Evolutionary conservation across 2,329 filamentous ascomycete genomes (phyloP).

Genomic region (Fusarium penzigii): DNA sequence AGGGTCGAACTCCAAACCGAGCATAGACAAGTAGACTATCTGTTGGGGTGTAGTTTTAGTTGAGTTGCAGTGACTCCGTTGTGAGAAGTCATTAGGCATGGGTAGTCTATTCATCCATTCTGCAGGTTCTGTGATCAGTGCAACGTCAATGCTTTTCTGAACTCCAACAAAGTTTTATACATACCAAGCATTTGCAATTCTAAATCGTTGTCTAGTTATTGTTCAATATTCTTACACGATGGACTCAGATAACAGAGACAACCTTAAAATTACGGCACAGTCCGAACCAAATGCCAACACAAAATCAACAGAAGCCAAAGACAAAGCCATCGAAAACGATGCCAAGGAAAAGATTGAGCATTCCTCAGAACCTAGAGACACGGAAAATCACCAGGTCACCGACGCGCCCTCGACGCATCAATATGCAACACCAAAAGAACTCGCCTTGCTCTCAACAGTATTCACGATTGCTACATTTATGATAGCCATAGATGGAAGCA

Average conservation of each 20-base stretch:
- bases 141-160: neutral
- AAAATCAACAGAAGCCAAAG: neutral
- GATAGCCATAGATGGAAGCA: constrained; percentile 12
- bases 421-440: constrained; percentile 12
- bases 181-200: neutral
- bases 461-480: constrained; percentile 14
- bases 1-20: neutral
- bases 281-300: neutral
- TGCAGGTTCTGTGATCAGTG: neutral
- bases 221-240: neutral
- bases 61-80: neutral
- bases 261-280: neutral
- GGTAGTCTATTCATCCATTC: neutral
- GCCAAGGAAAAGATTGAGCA: neutral
- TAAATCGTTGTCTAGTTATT: too few species aligned
- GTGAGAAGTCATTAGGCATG: neutral
- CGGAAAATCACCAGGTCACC: neutral
- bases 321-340: neutral
- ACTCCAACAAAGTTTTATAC: neutral
- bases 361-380: neutral
- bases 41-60: neutral
- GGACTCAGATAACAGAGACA: constrained; percentile 1
- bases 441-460: constrained; percentile 9
- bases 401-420: constrained; percentile 2
- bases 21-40: neutral